Conservation (phyloP, 495 filamentous ascomycete species). For the Hypoxylon rickii region DNA sequence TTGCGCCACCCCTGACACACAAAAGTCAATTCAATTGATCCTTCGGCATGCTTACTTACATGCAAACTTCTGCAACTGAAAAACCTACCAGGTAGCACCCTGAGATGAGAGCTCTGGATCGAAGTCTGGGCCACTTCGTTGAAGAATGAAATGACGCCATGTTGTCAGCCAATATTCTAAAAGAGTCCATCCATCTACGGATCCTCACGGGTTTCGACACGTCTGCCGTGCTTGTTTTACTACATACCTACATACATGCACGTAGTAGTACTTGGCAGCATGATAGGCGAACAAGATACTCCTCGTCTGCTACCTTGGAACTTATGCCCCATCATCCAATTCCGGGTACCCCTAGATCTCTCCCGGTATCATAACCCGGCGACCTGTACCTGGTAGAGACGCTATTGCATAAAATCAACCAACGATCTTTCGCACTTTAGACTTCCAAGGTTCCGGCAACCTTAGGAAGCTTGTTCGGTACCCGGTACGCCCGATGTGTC, state of each 20-base stretch:
- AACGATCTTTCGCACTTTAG: constrained; percentile 10
- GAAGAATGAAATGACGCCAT: constrained; percentile 12
- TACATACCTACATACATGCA: too few species aligned
- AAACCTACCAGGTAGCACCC: too few species aligned
- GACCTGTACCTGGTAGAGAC: not conserved
- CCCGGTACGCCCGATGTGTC: not conserved
- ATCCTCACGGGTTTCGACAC: constrained; percentile 7
- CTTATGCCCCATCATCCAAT: too few species aligned
- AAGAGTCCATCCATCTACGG: not conserved
- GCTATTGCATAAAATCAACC: constrained; percentile 12
- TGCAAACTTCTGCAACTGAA: too few species aligned
- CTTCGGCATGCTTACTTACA: constrained; percentile 16
- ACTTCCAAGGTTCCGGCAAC: constrained; percentile 11
- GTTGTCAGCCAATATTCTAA: not conserved
- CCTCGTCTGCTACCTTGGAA: too few species aligned
- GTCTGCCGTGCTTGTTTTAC: constrained; percentile 7
- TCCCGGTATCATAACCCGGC: not conserved
- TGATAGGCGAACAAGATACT: too few species aligned
- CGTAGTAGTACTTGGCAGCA: too few species aligned
- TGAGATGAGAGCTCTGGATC: too few species aligned
- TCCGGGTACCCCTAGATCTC: constrained; percentile 6
- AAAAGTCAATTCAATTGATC: constrained; percentile 19
- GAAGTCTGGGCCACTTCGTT: too few species aligned
- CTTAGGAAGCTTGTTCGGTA: constrained; percentile 4
- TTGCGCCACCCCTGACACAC: not conserved